A percentile compares a stretch with the other conserved stretches of the same genome.
These are phyloP conservation scores for Vittaforma corneae DNA, from an alignment of 371 early-diverging fungal species.

Conservation along the genomic window DNA sequence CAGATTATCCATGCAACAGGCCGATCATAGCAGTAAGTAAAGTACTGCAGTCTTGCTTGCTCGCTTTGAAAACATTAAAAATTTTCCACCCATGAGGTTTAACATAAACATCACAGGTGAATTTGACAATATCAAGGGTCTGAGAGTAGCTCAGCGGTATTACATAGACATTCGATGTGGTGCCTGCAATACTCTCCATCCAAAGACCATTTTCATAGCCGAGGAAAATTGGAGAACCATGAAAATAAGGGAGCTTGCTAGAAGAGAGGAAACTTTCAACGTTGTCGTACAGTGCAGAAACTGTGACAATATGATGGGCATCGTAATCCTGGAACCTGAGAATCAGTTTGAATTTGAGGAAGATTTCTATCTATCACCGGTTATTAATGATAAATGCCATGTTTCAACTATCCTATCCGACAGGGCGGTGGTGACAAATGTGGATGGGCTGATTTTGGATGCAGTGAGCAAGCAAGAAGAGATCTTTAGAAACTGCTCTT, in stretches of 20 bases:
- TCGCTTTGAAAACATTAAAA: conserved; percentile 5
- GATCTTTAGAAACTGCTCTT: conserved; percentile 10
- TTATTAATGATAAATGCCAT: conserved; percentile 6
- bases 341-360: not conserved
- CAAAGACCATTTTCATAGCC: not conserved
- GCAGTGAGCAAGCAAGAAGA: not conserved
- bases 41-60: no score
- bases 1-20: no score
- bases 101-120: conserved; percentile 5
- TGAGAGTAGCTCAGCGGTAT: conserved; percentile 14
- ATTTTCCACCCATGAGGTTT: conserved; percentile 10
- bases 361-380: not conserved
- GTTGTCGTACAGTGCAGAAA: conserved; percentile 11
- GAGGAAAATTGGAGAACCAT: conserved; percentile 9
- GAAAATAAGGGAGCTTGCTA: not conserved
- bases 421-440: conserved; percentile 10
- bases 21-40: no score
- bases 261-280: conserved; percentile 14
- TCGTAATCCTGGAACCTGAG: conserved; percentile 6
- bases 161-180: conserved; percentile 11
- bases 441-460: conserved; percentile 28
- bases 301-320: conserved; percentile 11
- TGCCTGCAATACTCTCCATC: not conserved
- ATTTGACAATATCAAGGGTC: conserved; percentile 6
- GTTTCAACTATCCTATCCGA: conserved; percentile 11